These are phyloP conservation scores for Ophiocordyceps camponoti-floridani DNA, from an alignment of 2,329 filamentous ascomycete genomes.

Conservation along the genomic window DNA sequence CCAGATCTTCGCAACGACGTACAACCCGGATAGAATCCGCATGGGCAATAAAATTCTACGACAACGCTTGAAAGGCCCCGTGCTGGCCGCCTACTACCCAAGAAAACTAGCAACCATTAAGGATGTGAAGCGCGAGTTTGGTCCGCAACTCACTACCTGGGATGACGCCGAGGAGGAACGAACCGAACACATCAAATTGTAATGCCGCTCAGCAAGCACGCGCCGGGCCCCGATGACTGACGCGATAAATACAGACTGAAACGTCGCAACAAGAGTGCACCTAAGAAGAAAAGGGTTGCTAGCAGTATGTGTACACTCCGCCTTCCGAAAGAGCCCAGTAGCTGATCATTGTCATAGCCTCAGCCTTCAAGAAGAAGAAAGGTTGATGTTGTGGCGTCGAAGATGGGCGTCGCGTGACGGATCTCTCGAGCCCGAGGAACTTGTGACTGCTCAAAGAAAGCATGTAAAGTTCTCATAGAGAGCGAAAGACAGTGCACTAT, in stretches of 20 bases:
- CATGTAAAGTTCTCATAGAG: too few species aligned
- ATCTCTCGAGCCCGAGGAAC: too few species aligned
- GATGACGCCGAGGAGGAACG: constrained; percentile 68
- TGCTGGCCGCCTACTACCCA: constrained; percentile 78
- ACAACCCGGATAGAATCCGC: constrained; percentile 68
- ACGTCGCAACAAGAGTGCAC: constrained; percentile 67
- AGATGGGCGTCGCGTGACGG: background rate
- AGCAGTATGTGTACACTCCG: constrained; percentile 12
- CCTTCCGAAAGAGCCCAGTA: background rate
- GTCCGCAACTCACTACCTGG: constrained; percentile 45
- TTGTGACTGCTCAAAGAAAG: too few species aligned
- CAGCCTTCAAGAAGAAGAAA: background rate
- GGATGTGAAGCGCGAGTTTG: constrained; percentile 55
- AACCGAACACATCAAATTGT: constrained; percentile 54
- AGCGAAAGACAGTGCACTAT: background rate
- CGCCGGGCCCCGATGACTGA: constrained; percentile 10
- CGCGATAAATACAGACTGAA: constrained; percentile 36
- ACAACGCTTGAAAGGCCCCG: constrained; percentile 70
- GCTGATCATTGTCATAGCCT: background rate
- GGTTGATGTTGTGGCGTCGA: background rate
- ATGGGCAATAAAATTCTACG: constrained; percentile 85
- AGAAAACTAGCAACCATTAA: constrained; percentile 51
- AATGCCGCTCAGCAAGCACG: constrained; percentile 11
- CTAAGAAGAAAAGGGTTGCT: constrained; percentile 64
- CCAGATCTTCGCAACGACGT: constrained; percentile 77